A percentile compares a stretch with the other conserved stretches of the same genome.
phyloP scores from a whole-genome alignment of 805 yeast species.

The Lipomyces lipofer region DNA sequence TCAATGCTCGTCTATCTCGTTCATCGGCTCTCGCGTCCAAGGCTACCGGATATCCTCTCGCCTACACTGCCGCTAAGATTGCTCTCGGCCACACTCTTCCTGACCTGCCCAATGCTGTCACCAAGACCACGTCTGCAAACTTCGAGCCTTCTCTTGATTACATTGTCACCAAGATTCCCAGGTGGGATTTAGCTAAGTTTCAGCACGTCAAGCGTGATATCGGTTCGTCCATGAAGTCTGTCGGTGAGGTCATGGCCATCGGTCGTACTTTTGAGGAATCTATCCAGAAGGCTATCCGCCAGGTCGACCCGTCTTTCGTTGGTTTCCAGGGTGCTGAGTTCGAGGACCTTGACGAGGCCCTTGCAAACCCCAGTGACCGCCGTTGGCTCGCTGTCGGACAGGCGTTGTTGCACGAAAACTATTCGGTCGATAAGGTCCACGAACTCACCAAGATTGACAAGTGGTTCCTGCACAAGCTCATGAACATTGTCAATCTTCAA shows the following conservation, averaged over 20 bases:
- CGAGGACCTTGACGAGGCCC: slow-evolving; percentile 72
- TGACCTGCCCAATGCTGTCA: slow-evolving; percentile 93
- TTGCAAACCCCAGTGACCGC: slow-evolving; percentile 89
- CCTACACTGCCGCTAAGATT: slow-evolving; percentile 97
- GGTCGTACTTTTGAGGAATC: slow-evolving; percentile 98
- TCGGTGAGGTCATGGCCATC: slow-evolving; percentile 98
- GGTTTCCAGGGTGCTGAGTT: slow-evolving; percentile 86
- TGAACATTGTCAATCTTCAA: slow-evolving; percentile 90
- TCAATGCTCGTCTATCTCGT: slow-evolving; percentile 93
- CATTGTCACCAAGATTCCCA: slow-evolving; percentile 94
- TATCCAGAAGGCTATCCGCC: slow-evolving; percentile 91
- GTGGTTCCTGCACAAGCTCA: slow-evolving; percentile 91
- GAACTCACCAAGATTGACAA: slow-evolving; percentile 89
- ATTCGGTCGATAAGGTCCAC: slow-evolving; percentile 88
- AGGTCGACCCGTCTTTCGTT: slow-evolving; percentile 84
- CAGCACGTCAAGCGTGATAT: slow-evolving; percentile 91
- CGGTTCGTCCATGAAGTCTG: slow-evolving; percentile 97
- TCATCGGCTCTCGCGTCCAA: slow-evolving; percentile 97
- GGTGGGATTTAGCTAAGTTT: slow-evolving; percentile 97
- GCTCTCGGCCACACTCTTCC: slow-evolving; percentile 94
- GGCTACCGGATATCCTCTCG: slow-evolving; percentile 98
- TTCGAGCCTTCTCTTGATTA: slow-evolving; percentile 97
- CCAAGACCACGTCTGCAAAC: slow-evolving; percentile 93
- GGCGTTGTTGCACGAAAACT: slow-evolving; percentile 87
- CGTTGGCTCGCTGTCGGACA: slow-evolving; percentile 98